Conservation (phyloP, 2,329 filamentous ascomycete genomes). For the Colletotrichum kahawae region DNA sequence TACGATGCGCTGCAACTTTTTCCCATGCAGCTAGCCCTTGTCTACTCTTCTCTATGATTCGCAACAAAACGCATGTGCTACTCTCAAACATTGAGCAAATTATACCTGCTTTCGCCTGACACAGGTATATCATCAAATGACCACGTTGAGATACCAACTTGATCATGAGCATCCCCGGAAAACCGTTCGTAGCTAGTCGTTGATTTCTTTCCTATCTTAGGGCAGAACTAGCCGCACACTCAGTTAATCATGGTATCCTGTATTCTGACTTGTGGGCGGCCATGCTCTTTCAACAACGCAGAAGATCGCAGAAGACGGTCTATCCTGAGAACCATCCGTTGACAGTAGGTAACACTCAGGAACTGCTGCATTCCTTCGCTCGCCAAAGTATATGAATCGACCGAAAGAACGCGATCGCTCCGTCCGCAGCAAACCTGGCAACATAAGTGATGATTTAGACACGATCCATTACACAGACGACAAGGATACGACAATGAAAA, state of each 20-base stretch:
- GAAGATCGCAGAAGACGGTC: background rate
- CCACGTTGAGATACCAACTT: background rate
- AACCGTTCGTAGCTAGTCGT: background rate
- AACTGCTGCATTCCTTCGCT: background rate
- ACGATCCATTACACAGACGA: background rate
- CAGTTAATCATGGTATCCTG: background rate
- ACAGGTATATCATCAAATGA: background rate
- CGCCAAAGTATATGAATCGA: background rate
- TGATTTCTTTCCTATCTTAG: background rate
- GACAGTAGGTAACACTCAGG: background rate
- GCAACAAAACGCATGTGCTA: background rate
- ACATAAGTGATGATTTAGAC: background rate
- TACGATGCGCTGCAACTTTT: background rate
- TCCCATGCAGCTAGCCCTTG: background rate
- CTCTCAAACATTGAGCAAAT: background rate
- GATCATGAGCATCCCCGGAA: background rate
- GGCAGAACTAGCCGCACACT: background rate
- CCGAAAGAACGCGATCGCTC: background rate
- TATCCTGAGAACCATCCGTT: background rate
- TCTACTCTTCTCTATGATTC: background rate
- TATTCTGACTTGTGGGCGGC: background rate
- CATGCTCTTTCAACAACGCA: background rate
- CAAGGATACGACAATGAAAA: background rate
- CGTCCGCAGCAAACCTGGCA: background rate
- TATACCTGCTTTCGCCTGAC: background rate